Base-by-base conservation (phyloP, 192 early-diverging fungal genomes). In the Coemansia sp. region DNA sequence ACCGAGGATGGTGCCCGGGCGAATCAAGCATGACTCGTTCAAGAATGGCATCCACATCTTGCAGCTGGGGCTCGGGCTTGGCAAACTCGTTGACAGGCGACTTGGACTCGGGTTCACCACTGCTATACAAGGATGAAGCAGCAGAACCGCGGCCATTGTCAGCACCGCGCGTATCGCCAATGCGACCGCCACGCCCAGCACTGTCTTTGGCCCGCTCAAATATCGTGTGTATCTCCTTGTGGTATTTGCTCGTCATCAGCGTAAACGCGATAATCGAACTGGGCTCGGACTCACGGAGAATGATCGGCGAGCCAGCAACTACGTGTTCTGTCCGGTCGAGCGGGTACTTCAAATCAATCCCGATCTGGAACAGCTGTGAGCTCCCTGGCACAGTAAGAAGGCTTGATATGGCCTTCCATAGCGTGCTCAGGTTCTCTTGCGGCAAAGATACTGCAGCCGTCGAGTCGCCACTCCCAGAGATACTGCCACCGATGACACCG, bases 201-300 rank as follows among this genome's bases (percentile, higher is more conserved):
- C 63, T 39, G 18, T 35, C 63, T 10, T 68, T 59, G 22, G 55
- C 56, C 34, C 38, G 32, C 17, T 79, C 76, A 44, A 72, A 73
- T 26, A 79, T 65, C 10, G 43, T 18, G 34, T 68, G 72, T 35
- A 80, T 53, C 61, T 50, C 59, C 38, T 56, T 46, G 40, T 59
- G 71, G 55, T 72, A 83, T 63, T 76, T 62, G 44, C 63, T 65
- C 33, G 70, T 88, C 74, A 86, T 83, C 32, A 98, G 75, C 0
- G 95, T 89, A 68, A 91, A 89, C 3, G 95, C 90, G 56, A 98
- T 93, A 56, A 98, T 95, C 0, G 93, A 92, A 63, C 91, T 92
- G 2, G 93, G 94, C 63, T 98, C 94, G 54, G 91, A 86, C 65
- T 98, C 94, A 43, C 92, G 85, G 9, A 96, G 87, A 41, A 97